Percentiles rank a stretch among this genome's conserved stretches.
Evolutionary conservation across 2,329 filamentous ascomycete species (phyloP).

Genomic region (Beauveria scarabaeidicola): DNA sequence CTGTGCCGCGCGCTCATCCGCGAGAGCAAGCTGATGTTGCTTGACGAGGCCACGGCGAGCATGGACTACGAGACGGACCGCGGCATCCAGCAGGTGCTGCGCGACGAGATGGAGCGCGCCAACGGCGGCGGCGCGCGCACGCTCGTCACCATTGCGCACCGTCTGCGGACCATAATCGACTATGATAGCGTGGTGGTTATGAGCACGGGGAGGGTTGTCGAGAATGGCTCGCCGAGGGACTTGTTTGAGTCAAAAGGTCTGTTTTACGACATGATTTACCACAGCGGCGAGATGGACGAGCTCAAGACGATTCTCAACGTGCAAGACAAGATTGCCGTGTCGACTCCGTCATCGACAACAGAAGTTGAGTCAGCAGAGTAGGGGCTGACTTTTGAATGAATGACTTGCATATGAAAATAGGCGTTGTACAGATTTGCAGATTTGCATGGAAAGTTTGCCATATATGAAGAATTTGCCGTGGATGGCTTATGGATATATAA

Average conservation of each 20-base stretch:
- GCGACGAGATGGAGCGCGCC: constrained; percentile 35
- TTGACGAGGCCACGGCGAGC: constrained; percentile 52
- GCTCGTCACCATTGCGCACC: constrained; percentile 50
- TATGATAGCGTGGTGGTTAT: constrained; percentile 52
- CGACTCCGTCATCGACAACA: constrained; percentile 8
- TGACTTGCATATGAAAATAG: neutral
- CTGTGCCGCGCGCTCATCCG: constrained; percentile 48
- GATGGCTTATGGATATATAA: neutral
- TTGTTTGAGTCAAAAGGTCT: constrained; percentile 36
- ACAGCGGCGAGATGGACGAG: constrained; percentile 44
- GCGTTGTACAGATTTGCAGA: neutral
- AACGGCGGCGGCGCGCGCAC: constrained; percentile 35
- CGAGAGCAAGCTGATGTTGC: constrained; percentile 45
- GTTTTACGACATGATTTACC: constrained; percentile 48
- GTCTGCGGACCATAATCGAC: constrained; percentile 50
- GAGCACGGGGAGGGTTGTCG: constrained; percentile 43
- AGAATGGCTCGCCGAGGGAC: constrained; percentile 40
- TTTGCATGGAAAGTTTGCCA: too few species aligned
- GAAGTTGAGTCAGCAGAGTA: constrained; percentile 8
- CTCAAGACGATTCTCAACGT: constrained; percentile 28
- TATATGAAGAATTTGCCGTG: neutral
- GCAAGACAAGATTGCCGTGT: neutral
- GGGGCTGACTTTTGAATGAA: neutral
- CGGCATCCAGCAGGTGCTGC: constrained; percentile 45
- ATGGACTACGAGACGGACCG: constrained; percentile 51